Conservation (phyloP, 1,284 basidiomycete genomes). For the Microbotryum lychnidis-dioicae region DNA sequence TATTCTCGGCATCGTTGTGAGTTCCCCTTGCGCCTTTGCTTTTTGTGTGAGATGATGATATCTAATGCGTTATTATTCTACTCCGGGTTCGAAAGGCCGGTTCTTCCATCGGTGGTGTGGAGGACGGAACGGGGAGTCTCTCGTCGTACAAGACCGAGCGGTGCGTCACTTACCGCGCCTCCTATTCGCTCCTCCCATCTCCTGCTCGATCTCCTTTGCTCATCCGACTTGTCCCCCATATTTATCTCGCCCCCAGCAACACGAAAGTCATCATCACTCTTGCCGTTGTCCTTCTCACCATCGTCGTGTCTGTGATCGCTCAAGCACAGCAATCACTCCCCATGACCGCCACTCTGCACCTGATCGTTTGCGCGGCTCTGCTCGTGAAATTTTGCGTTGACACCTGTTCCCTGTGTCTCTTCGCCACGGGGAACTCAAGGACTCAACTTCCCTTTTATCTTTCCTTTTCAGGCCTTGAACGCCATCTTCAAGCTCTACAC, state of each 20-base stretch:
- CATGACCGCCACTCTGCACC: neutral
- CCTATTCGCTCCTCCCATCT: too few species aligned
- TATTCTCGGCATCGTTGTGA: conserved; percentile 10
- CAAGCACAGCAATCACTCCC: neutral
- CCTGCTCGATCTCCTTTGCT: neutral
- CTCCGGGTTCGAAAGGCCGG: too few species aligned
- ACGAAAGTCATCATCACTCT: neutral
- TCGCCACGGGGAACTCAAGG: neutral
- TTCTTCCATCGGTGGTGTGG: neutral
- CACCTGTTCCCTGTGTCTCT: too few species aligned
- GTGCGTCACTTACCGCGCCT: too few species aligned
- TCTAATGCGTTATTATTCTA: neutral
- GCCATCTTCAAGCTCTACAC: conserved; percentile 13
- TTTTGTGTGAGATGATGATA: neutral
- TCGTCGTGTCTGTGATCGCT: conserved; percentile 2
- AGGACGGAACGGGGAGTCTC: too few species aligned
- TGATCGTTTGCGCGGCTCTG: neutral
- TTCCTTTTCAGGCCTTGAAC: neutral
- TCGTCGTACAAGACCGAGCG: too few species aligned
- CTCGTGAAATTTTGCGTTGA: conserved; percentile 3
- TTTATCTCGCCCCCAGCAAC: neutral
- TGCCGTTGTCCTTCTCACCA: neutral
- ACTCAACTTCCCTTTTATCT: neutral
- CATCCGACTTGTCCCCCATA: neutral
- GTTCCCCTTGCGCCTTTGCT: neutral